phyloP scores from a whole-genome alignment of 768 basidiomycete species.

The Hirschioporus abietinus region DNA sequence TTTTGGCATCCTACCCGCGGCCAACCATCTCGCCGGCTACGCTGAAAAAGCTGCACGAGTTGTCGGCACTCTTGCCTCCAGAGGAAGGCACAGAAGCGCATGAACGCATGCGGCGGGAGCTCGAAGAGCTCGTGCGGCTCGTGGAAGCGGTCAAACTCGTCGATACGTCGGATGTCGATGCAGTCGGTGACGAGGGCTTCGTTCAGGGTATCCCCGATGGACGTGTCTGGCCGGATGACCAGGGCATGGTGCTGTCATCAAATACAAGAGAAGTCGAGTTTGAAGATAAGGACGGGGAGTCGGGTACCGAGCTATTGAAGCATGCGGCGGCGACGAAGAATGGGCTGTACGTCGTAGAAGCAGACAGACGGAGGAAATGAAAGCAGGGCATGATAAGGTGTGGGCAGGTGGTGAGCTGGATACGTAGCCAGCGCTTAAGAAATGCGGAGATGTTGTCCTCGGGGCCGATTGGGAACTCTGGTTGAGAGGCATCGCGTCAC shows the following conservation, averaged over 20 bases:
- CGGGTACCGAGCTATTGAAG: constrained; percentile 42
- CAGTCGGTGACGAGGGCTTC: constrained; percentile 8
- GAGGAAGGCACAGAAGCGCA: constrained; percentile 50
- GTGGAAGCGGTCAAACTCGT: constrained; percentile 80
- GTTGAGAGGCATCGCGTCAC: background rate
- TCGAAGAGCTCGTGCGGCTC: constrained; percentile 68
- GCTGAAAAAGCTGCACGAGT: constrained; percentile 58
- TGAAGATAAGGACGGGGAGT: constrained; percentile 20
- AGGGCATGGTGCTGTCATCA: constrained; percentile 26
- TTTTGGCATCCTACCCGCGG: constrained; percentile 72
- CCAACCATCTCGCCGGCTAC: constrained; percentile 54
- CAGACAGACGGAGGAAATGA: constrained; percentile 17
- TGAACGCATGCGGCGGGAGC: constrained; percentile 43
- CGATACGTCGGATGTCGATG: constrained; percentile 19
- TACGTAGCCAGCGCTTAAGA: background rate
- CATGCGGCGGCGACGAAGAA: constrained; percentile 45
- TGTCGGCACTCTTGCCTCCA: constrained; percentile 71
- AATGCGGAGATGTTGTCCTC: background rate
- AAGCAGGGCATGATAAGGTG: background rate
- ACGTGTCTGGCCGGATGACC: constrained; percentile 36
- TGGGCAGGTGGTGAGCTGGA: background rate
- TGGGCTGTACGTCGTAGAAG: constrained; percentile 61
- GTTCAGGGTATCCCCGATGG: constrained; percentile 30
- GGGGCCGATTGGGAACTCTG: background rate
- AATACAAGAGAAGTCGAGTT: constrained; percentile 7